Base-by-base conservation (phyloP, 2,329 filamentous ascomycete genomes). In the Aquanectria penicillioides region DNA sequence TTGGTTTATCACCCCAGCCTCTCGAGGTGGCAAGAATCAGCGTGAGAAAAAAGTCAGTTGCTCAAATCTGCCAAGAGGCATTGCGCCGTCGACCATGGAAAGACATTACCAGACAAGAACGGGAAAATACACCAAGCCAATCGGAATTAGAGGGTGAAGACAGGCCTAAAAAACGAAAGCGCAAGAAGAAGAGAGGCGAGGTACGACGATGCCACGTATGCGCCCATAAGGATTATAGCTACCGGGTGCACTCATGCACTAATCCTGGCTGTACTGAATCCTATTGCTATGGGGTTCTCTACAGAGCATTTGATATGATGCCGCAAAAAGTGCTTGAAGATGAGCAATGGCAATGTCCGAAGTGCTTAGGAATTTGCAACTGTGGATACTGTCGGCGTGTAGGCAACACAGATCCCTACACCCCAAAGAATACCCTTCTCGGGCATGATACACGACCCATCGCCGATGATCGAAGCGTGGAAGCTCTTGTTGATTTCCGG, bases 201-300 rank as follows among this genome's bases (percentile, higher is more conserved):
- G 72, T 83, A 3, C 78, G 83, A 61, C 78, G 78, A 59, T 98
- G 95, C 69, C 95, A 98, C 73, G 89, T 96, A 8, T 97, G 94
- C 75, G 87, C 86, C 57, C 86, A 92, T 71, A 86, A 88, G 37
- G 92, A 97, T 69, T 89, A 91, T 48, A 87, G 83, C 17, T 97
- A 96, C 86, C 94, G 93, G 69, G 86, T 97, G 62, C 92, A 92
- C 3, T 85, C 87, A 48, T 99, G 95, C 75, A 88, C 87, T 0
- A 88, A 81, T 31, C 77, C 79, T 3, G 85, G 83, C 8, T 98
- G 95, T 70, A 81, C 84, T 11, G 82, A 91, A 53, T 87, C 86
- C 1, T 99, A 96, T 73, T 98, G 95, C 74, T 99, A 96, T 71
- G 94, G 94, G n/a, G 90, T 90, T 13, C 82, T 99, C 2, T 98